Conservation (phyloP, 2,329 filamentous ascomycete genomes). For the Pseudogymnoascus sp. region DNA sequence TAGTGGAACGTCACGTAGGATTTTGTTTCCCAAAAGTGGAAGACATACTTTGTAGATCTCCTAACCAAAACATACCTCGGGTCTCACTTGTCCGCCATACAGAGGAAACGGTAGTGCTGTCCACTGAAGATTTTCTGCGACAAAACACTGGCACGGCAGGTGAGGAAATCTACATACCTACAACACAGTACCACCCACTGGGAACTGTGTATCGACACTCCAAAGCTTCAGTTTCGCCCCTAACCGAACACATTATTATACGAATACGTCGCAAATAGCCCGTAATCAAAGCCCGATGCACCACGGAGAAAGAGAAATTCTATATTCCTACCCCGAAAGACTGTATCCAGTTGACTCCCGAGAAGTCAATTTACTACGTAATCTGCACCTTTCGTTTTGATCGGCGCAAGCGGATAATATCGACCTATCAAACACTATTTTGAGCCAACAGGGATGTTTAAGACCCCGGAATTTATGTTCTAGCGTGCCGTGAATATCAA, state of each 20-base stretch:
- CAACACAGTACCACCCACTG: neutral
- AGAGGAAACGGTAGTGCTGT: neutral
- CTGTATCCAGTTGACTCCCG: neutral
- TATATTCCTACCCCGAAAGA: neutral
- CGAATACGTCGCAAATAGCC: neutral
- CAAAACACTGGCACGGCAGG: neutral
- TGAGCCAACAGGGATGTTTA: neutral
- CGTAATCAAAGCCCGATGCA: neutral
- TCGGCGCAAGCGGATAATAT: neutral
- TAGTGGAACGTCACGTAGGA: neutral
- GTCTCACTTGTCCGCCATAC: neutral
- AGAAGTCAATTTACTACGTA: neutral
- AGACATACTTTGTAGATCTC: neutral
- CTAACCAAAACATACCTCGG: neutral
- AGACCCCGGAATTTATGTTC: neutral
- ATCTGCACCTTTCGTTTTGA: neutral
- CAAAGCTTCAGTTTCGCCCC: too few species aligned
- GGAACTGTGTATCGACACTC: neutral
- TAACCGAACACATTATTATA: neutral
- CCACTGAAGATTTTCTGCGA: neutral
- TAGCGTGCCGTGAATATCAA: neutral
- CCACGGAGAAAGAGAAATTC: too few species aligned
- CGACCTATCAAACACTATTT: neutral
- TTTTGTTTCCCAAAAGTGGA: neutral
- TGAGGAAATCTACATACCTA: neutral